phyloP scores from a whole-genome alignment of 208 protist genomes.

The Acanthamoeba divionensis region DNA sequence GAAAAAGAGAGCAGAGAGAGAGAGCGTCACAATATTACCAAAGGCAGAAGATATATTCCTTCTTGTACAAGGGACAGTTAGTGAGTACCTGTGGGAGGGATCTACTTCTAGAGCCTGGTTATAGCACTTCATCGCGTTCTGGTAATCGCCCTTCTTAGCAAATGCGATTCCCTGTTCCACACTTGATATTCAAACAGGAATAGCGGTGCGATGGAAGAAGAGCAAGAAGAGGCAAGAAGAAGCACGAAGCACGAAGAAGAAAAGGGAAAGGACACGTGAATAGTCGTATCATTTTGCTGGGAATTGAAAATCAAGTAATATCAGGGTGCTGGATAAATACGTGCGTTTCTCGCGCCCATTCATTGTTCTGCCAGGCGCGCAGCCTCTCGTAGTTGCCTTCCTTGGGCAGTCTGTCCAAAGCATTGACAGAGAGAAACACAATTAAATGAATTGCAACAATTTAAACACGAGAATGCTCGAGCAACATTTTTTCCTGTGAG shows the following conservation, averaged over 20 bases:
- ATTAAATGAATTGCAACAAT: not conserved
- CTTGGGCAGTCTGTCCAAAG: not conserved
- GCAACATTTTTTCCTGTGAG: not conserved
- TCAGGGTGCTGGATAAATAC: not conserved
- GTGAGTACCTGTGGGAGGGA: not conserved
- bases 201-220: not conserved
- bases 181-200: not conserved
- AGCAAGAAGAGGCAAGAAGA: not conserved
- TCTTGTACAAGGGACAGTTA: too few species aligned
- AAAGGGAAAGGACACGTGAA: too few species aligned
- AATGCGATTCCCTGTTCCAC: conserved; percentile 26
- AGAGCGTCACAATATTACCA: not conserved
- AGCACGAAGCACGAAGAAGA: not conserved
- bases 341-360: conserved; percentile 47
- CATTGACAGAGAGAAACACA: not conserved
- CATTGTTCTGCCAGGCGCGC: conserved; percentile 16
- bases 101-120: conserved; percentile 46
- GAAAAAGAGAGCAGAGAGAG: too few species aligned
- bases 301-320: not conserved
- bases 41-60: not conserved
- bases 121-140: conserved; percentile 29
- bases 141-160: conserved; percentile 32
- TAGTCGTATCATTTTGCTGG: not conserved
- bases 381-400: conserved; percentile 42
- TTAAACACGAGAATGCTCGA: not conserved